phyloP scores from a whole-genome alignment of 192 early-diverging fungal genomes.

The Podila epigama region DNA sequence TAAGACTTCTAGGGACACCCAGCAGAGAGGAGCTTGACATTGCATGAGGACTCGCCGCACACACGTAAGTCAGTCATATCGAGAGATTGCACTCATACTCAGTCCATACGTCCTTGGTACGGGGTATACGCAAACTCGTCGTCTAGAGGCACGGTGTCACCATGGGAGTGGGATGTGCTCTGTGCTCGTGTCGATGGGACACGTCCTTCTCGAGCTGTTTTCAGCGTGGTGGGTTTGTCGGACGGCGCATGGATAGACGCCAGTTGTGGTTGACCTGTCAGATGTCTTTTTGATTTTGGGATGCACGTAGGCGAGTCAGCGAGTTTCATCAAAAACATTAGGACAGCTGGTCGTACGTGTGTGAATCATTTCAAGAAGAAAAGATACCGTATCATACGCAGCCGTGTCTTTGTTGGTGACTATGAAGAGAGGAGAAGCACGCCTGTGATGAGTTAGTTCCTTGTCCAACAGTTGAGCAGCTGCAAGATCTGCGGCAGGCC shows the following conservation, averaged over 20 bases:
- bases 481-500: neutral
- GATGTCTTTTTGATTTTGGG: too few species aligned
- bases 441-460: too few species aligned
- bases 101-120: constrained; percentile 22
- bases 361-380: neutral
- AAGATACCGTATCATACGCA: constrained; percentile 32
- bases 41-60: too few species aligned
- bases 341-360: neutral
- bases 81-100: neutral
- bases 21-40: too few species aligned
- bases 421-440: neutral
- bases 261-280: constrained; percentile 40
- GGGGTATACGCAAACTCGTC: constrained; percentile 35
- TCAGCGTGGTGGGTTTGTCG: neutral
- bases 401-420: constrained; percentile 31
- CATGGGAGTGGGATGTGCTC: neutral
- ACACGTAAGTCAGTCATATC: too few species aligned
- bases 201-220: neutral
- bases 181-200: neutral
- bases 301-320: too few species aligned
- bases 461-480: neutral
- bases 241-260: constrained; percentile 16
- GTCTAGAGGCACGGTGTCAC: constrained; percentile 18
- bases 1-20: too few species aligned
- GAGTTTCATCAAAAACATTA: neutral